Evolutionary conservation across 257 asterid species (phyloP).

Genomic region (Craterostigma plantagineum): DNA sequence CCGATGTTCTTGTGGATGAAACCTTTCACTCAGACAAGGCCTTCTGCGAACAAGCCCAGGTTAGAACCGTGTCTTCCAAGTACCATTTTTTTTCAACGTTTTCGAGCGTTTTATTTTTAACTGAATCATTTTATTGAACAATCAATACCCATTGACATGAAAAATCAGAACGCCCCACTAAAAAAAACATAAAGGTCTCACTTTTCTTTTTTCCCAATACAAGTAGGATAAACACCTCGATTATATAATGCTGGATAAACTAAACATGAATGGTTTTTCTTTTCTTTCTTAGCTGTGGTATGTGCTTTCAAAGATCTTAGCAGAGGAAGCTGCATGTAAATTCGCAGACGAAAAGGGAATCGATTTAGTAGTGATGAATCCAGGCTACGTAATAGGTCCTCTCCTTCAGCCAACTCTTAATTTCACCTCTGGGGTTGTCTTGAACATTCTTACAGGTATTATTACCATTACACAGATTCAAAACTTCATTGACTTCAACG

Average conservation of each 20-base stretch:
- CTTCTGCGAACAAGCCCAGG: conserved; percentile 37
- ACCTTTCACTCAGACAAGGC: conserved; percentile 43
- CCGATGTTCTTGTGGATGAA: conserved; percentile 29
- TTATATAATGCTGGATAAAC: not conserved
- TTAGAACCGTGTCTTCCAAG: conserved; percentile 3
- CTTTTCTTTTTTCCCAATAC: too few relatives aligned
- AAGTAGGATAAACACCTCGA: too few relatives aligned
- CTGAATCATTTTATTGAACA: not conserved
- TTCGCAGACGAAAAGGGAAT: conserved; percentile 31
- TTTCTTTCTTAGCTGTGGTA: conserved; percentile 21
- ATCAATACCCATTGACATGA: not conserved
- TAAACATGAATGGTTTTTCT: not conserved
- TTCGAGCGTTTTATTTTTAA: not conserved
- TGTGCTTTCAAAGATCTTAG: conserved; percentile 40
- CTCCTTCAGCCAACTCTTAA: conserved; percentile 40
- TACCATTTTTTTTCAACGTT: not conserved
- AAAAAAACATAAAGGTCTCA: too few relatives aligned
- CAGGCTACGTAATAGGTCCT: conserved; percentile 49
- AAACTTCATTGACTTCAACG: too few relatives aligned
- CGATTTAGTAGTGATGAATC: conserved; percentile 35
- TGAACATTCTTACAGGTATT: conserved; percentile 26
- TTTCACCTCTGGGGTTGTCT: conserved; percentile 13
- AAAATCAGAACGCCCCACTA: too few relatives aligned
- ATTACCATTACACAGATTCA: not conserved
- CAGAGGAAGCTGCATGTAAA: conserved; percentile 46